Evolutionary conservation across 345 rosid species (phyloP).

Genomic region (Passiflora organensis): DNA sequence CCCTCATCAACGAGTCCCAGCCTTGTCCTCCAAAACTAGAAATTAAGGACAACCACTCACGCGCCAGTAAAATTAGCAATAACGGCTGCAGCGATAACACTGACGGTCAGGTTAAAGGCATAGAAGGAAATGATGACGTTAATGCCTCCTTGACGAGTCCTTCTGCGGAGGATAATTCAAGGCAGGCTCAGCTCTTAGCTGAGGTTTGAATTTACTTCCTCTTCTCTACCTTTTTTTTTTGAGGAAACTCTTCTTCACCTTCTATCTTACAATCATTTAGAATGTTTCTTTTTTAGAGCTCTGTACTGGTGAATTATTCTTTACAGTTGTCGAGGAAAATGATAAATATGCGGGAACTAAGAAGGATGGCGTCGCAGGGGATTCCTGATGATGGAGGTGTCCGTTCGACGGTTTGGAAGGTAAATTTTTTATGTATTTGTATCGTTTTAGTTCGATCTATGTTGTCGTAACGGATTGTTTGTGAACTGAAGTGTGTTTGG

Average conservation of each 20-base stretch:
- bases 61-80: constrained; percentile 7
- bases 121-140: constrained; percentile 16
- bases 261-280: not conserved
- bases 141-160: constrained; percentile 26
- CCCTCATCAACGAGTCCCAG: constrained; percentile 21
- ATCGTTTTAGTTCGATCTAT: not conserved
- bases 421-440: constrained; percentile 8
- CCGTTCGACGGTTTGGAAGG: constrained; percentile 94
- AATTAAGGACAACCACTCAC: constrained; percentile 23
- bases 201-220: constrained; percentile 44
- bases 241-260: not conserved
- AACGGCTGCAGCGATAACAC: constrained; percentile 6
- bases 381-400: constrained; percentile 79
- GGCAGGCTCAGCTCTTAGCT: constrained; percentile 67
- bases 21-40: constrained; percentile 38
- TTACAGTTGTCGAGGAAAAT: constrained; percentile 78
- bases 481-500: not conserved
- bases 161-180: constrained; percentile 62
- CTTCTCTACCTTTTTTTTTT: not conserved
- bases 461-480: not conserved
- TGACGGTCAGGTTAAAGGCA: not conserved
- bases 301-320: no score
- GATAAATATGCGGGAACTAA: constrained; percentile 65
- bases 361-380: constrained; percentile 79
- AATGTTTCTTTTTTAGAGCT: not conserved